A percentile compares a stretch with the other conserved stretches of the same genome.
Conservation (phyloP, 176 grass and related monocot species). For the Ensete ventricosum region DNA sequence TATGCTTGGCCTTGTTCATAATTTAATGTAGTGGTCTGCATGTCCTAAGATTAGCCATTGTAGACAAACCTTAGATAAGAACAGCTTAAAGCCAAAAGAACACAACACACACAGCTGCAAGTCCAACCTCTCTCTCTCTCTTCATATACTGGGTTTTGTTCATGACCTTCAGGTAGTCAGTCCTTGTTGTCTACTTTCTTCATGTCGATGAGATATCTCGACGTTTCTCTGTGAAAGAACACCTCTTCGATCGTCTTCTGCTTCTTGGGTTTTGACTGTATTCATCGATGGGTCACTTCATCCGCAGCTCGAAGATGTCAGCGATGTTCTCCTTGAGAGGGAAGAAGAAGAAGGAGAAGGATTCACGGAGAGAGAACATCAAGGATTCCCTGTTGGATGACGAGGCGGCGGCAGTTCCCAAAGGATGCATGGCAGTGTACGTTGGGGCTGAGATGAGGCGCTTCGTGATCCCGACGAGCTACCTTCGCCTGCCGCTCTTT, state of each 20-base stretch:
- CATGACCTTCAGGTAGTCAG: no score
- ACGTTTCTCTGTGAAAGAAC: no score
- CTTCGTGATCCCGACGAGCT: constrained; percentile 48
- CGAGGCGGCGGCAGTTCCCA: constrained; percentile 14
- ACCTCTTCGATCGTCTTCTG: not conserved
- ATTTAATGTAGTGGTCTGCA: not conserved
- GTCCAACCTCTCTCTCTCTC: not conserved
- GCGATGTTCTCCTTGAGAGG: not conserved
- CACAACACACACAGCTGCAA: not conserved
- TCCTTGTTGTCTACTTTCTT: no score
- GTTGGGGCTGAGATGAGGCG: constrained; percentile 36
- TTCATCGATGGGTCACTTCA: not conserved
- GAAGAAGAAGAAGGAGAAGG: constrained; percentile 1
- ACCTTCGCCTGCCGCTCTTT: constrained; percentile 42
- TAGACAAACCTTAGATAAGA: no score
- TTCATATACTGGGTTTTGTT: no score
- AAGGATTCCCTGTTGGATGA: not conserved
- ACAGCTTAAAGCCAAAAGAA: no score
- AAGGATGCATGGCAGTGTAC: constrained; percentile 62
- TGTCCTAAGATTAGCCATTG: not conserved
- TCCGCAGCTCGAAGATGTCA: not conserved
- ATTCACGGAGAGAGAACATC: not conserved
- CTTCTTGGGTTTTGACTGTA: not conserved
- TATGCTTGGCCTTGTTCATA: not conserved
- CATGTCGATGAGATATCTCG: no score